A percentile compares a stretch with the other conserved stretches of the same genome.
phyloP scores from a whole-genome alignment of 164 flowering plant genomes.

The Saururus chinensis region DNA sequence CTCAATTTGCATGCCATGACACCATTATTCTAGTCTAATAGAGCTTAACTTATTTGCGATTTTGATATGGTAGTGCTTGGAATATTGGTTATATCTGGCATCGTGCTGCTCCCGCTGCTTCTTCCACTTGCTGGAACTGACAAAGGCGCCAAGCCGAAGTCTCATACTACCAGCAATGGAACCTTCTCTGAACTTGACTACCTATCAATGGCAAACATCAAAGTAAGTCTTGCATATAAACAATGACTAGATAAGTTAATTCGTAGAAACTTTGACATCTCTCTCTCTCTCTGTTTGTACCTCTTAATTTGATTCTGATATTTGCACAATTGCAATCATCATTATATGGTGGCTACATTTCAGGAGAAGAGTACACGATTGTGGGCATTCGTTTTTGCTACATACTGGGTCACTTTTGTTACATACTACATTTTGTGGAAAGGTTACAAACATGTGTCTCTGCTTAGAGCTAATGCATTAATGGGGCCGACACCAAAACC shows the following conservation, averaged over 20 bases:
- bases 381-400: constrained; percentile 67
- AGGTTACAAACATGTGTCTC: constrained; percentile 73
- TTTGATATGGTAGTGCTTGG: constrained; percentile 46
- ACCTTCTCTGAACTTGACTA: constrained; percentile 66
- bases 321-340: too few relatives aligned
- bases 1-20: too few relatives aligned
- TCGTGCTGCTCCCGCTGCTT: constrained; percentile 64
- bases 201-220: constrained; percentile 65
- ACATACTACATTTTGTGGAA: constrained; percentile 68
- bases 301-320: not conserved
- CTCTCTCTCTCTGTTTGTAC: too few relatives aligned
- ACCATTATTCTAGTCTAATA: too few relatives aligned
- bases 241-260: too few relatives aligned
- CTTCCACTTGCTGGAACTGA: constrained; percentile 75
- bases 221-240: constrained; percentile 25
- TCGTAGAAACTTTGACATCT: not conserved
- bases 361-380: constrained; percentile 58
- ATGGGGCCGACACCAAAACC: constrained; percentile 44
- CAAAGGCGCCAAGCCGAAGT: constrained; percentile 4
- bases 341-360: not conserved
- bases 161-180: constrained; percentile 28
- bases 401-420: constrained; percentile 76
- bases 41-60: too few relatives aligned
- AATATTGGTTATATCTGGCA: constrained; percentile 53
- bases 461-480: constrained; percentile 52